A percentile compares a stretch with the other conserved stretches of the same genome.
Evolutionary conservation across 208 protist genomes (phyloP).

Genomic region (Kentomonas sorsogonicus): DNA sequence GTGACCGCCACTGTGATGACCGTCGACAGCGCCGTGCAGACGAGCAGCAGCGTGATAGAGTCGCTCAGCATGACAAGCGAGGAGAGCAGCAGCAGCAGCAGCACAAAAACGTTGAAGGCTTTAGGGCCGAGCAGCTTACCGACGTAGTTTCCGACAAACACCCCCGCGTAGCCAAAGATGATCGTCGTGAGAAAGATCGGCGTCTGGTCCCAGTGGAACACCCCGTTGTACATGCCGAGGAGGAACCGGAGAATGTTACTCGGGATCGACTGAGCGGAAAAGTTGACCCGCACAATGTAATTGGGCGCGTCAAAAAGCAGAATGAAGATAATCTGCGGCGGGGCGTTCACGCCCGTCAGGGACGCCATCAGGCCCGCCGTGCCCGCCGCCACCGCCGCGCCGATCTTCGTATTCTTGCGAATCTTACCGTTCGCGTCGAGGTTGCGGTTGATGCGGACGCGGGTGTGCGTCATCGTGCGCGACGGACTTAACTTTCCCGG

Average conservation of each 20-base stretch:
- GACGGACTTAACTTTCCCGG: constrained; percentile 41
- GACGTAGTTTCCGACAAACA: constrained; percentile 40
- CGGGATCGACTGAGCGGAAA: constrained; percentile 53
- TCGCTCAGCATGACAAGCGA: constrained; percentile 35
- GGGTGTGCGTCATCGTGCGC: constrained; percentile 52
- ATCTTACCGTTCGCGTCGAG: constrained; percentile 54
- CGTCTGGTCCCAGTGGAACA: constrained; percentile 21
- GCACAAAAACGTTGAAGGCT: constrained; percentile 48
- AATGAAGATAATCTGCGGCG: constrained; percentile 61
- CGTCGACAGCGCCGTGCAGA: constrained; percentile 20
- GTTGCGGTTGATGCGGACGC: constrained; percentile 59
- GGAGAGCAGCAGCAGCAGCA: constrained; percentile 44
- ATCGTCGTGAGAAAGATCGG: constrained; percentile 32
- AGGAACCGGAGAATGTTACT: constrained; percentile 41
- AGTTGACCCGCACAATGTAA: constrained; percentile 58
- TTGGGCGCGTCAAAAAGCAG: constrained; percentile 49
- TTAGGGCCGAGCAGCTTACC: constrained; percentile 45
- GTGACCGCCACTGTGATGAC: constrained; percentile 24
- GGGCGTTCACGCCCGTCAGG: constrained; percentile 45
- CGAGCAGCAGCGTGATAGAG: constrained; percentile 20
- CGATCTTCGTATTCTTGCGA: constrained; percentile 39
- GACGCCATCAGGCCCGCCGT: constrained; percentile 49
- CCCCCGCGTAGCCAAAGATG: constrained; percentile 41
- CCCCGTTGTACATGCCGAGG: constrained; percentile 23
- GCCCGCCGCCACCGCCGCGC: constrained; percentile 35